Evolutionary conservation across 2,329 filamentous ascomycete species (phyloP), one percentile per base, ranked within the genome.

Genomic region (Pezicula rhizophila): DNA sequence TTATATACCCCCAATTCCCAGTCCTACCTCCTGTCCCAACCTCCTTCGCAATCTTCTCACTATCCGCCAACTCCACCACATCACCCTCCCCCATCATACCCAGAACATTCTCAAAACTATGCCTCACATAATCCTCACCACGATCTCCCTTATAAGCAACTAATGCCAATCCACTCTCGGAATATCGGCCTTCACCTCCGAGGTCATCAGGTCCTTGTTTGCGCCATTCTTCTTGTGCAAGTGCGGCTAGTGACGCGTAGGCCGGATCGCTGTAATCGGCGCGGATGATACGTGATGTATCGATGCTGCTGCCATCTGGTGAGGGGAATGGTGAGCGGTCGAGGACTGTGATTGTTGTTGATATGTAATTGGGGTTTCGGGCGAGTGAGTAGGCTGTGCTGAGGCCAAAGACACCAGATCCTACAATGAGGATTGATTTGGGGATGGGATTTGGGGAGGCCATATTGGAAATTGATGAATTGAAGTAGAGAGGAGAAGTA

Each of bases 201-300:
- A 83, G 70, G 28, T 75, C 69, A 40, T 49, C 15, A 10, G 44
- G 34, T 48, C 73, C 79, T 58, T 66, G 66, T 64, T 77, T 78
- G 58, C 85, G 80, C 87, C 82, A 93, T 62, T 77, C 72, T 15
- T 74, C 67, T 60, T 88, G 86, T 1, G 90, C 89, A 33, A 80
- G 72, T 15, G 79, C 75, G 17, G 85, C 89, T 41, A 97, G 80
- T 14, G 74, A 70, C 5, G 89, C 79, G 68, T 97, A 97, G 18
- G 83, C 78, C 0, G 79, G 71, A 62, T 92, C 83, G 5, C 87
- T 84, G 63, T 97, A 97, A 73, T 97, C 92, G 45, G 79, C 70
- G 49, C 82, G 75, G 55, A 85, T 74, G 57, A 84, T 80, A 57
- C 79, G 77, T 23, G 78, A 40, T 81, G 73, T 74, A 67, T 85